Percentiles rank a stretch among this genome's conserved stretches.
phyloP scores from a whole-genome alignment of 2,329 filamentous ascomycete genomes.

The Nemania bipapillata region DNA sequence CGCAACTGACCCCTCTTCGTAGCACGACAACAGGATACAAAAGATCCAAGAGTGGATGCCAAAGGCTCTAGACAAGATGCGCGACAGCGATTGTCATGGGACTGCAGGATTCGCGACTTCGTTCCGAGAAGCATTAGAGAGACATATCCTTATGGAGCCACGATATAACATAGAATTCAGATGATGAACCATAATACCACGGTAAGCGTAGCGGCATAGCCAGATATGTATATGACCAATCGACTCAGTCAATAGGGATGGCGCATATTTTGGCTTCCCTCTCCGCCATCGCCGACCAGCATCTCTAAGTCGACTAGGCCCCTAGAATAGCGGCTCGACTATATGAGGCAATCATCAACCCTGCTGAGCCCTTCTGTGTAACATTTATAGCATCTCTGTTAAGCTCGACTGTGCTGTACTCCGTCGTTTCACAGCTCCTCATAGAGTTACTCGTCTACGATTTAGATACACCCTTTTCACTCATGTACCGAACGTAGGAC shows the following conservation, averaged over 20 bases:
- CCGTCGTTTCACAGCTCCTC: not conserved
- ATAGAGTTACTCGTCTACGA: too few relatives aligned
- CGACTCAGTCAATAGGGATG: not conserved
- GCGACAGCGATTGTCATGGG: slow-evolving; percentile 64
- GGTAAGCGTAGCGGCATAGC: not conserved
- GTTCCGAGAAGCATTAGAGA: slow-evolving; percentile 62
- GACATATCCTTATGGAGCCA: slow-evolving; percentile 50
- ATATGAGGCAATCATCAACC: not conserved
- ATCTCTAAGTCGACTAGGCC: not conserved
- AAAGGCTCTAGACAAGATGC: slow-evolving; percentile 64
- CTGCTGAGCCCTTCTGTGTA: not conserved
- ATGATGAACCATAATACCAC: not conserved
- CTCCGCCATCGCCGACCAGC: not conserved
- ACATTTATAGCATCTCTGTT: not conserved
- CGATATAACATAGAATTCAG: slow-evolving; percentile 28
- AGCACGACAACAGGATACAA: slow-evolving; percentile 71
- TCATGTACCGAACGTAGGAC: not conserved
- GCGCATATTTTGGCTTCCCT: not conserved
- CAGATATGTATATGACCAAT: not conserved
- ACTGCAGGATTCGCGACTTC: slow-evolving; percentile 64
- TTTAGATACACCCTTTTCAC: not conserved
- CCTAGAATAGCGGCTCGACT: not conserved
- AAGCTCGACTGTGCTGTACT: not conserved
- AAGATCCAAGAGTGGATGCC: slow-evolving; percentile 73
- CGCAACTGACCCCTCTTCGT: slow-evolving; percentile 23